Evolutionary conservation across 352 stramenopile genomes (phyloP).

Genomic region (Phytophthora melonis): DNA sequence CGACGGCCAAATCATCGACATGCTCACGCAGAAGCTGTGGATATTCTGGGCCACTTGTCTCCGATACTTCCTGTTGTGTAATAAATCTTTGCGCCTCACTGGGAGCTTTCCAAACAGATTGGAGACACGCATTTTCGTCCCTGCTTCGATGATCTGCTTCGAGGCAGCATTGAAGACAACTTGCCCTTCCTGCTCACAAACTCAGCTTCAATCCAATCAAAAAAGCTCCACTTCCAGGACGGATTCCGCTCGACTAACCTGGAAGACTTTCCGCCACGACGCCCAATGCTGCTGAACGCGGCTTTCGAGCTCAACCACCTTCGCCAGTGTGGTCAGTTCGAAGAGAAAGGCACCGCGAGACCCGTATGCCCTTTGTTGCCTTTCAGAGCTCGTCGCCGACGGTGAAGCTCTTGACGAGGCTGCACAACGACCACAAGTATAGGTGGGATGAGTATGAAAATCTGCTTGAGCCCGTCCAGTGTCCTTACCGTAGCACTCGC

Average conservation of each 20-base stretch:
- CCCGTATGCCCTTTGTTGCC: conserved; percentile 46
- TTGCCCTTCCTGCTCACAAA: conserved; percentile 46
- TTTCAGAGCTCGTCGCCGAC: background rate
- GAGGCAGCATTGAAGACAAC: conserved; percentile 70
- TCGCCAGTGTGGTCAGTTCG: conserved; percentile 51
- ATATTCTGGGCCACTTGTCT: conserved; percentile 51
- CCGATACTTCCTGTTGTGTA: conserved; percentile 44
- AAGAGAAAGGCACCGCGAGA: conserved; percentile 61
- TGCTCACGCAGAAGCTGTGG: conserved; percentile 54
- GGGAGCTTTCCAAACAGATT: conserved; percentile 74
- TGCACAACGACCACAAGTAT: conserved; percentile 16
- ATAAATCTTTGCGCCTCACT: conserved; percentile 58
- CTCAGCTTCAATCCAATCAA: background rate
- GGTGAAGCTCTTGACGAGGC: conserved; percentile 46
- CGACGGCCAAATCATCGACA: conserved; percentile 82
- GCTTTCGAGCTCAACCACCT: conserved; percentile 73
- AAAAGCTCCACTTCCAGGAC: background rate
- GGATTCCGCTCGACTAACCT: conserved; percentile 41
- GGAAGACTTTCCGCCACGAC: conserved; percentile 72
- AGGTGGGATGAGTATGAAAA: background rate
- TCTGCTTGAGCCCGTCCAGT: background rate
- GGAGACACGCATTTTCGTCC: conserved; percentile 58
- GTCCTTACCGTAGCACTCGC: conserved; percentile 51
- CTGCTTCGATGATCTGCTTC: conserved; percentile 45
- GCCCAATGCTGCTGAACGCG: conserved; percentile 61